Percentiles rank a stretch among this genome's conserved stretches.
phyloP scores from a whole-genome alignment of 345 rosid species.

The Brassica nigra region DNA sequence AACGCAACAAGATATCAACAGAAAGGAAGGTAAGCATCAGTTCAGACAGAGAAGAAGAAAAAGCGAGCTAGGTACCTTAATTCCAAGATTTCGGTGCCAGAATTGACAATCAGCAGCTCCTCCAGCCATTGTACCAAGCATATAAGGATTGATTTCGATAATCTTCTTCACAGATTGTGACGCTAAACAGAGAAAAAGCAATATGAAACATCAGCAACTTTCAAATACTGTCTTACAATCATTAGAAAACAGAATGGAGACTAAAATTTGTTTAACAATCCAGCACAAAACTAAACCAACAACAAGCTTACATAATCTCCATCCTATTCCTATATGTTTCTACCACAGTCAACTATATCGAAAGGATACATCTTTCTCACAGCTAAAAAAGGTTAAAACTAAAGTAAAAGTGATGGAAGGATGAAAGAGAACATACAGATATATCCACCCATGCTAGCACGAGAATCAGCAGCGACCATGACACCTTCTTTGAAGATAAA shows the following conservation, averaged over 20 bases:
- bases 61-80: conserved; percentile 54
- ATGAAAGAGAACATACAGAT: conserved; percentile 62
- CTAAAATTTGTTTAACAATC: not conserved
- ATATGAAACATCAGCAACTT: conserved; percentile 23
- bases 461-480: conserved; percentile 98
- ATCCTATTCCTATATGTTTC: too few relatives aligned
- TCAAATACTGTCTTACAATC: not conserved
- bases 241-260: not conserved
- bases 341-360: not conserved
- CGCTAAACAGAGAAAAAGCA: conserved; percentile 45
- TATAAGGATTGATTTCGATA: conserved; percentile 90
- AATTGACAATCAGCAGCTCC: conserved; percentile 98
- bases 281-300: conserved; percentile 3
- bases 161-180: conserved; percentile 92
- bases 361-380: not conserved
- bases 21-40: not conserved
- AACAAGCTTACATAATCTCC: conserved; percentile 15
- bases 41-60: not conserved
- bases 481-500: conserved; percentile 94
- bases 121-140: conserved; percentile 98
- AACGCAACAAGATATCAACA: too few relatives aligned
- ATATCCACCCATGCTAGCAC: conserved; percentile 99
- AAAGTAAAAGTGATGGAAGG: too few relatives aligned
- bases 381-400: too few relatives aligned
- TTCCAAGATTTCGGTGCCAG: conserved; percentile 94